These are phyloP conservation scores for Harringtonia aguacate DNA, from an alignment of 2,329 filamentous ascomycete species.

Conservation along the genomic window DNA sequence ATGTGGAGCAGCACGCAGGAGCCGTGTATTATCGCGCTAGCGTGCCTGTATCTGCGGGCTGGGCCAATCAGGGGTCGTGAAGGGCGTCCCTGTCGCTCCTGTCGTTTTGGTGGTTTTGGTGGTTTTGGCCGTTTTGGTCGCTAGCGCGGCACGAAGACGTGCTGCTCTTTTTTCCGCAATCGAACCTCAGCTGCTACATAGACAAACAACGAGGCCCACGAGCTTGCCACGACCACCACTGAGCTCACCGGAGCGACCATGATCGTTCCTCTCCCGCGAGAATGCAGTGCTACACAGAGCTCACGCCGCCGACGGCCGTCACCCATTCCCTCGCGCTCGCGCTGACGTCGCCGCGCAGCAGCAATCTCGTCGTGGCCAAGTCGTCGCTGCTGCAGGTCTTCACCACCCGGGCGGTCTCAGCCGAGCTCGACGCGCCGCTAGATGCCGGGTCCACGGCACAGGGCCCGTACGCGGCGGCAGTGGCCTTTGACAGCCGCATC, in stretches of 20 bases:
- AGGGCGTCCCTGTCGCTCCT: background rate
- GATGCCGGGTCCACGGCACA: slow-evolving; percentile 24
- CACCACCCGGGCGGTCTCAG: slow-evolving; percentile 54
- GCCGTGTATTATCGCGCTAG: no score
- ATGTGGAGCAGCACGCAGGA: slow-evolving; percentile 7
- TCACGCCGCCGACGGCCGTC: slow-evolving; percentile 88
- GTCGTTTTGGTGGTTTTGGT: no score
- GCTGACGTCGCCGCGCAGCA: slow-evolving; percentile 63
- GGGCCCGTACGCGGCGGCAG: slow-evolving; percentile 1
- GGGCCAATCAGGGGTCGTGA: no score
- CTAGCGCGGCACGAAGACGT: no score
- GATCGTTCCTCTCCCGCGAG: slow-evolving; percentile 6
- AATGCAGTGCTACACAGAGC: slow-evolving; percentile 98
- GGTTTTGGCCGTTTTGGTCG: no score
- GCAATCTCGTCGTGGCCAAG: slow-evolving; percentile 84
- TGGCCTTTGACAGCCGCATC: slow-evolving; percentile 37
- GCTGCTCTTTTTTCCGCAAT: background rate
- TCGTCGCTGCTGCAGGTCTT: slow-evolving; percentile 92
- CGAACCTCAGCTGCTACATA: background rate
- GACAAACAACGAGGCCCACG: no score
- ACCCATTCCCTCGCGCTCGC: slow-evolving; percentile 74
- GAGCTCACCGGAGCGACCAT: background rate
- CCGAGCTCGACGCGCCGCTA: slow-evolving; percentile 44
- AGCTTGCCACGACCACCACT: no score
- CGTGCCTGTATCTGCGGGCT: no score